Base-by-base conservation (phyloP, 495 filamentous ascomycete genomes). In the Penicillium lividum region DNA sequence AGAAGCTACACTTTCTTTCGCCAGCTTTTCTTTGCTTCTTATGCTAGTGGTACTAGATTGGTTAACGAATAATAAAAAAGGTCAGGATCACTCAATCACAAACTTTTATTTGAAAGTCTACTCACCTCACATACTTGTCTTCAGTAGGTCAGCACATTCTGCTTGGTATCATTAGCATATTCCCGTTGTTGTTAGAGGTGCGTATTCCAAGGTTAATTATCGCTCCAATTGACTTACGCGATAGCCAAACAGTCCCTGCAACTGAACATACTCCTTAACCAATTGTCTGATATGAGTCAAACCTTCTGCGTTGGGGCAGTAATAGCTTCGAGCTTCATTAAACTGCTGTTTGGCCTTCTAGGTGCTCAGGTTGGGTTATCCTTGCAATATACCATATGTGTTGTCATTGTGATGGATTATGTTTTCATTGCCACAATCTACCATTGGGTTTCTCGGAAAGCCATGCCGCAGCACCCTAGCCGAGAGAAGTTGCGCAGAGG, bases 331-430 rank as follows among this genome's bases (percentile, higher is more conserved):
- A 47, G 44, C 16, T 47, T 16, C 7, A 47, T 11, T 47, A 22
- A 47, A 27, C 25, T 47, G 15, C 22, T 47, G 4, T 47, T 28
- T 47, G 9, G 25, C 25, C 22, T 47, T 28, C 22, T 18, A 11
- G 44, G 44, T 47, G 11, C 25, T 11, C 44, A 27, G 6, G 25
- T 9, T 16, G 44, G 3, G 25, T 47, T 11, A 47, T 27, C 44
- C 5, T 16, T 47, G 3, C 7, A 47, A 47, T 47, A 47, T 47
- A 16, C 4, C 44, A 47, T 47, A 47, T 47, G 44, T 16, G 11
- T 47, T 27, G 44, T 47, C 25, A 16, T 47, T 47, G 44, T 47
- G 44, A 47, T 47, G 9, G 44, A 47, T 5, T 47, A 47, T 16
- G 5, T 47, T 18, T 47, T 6, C 44, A 25, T 47, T 47, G 6